A percentile compares a stretch with the other conserved stretches of the same genome.
Conservation (phyloP, 306 rosid species). For the Fagus sylvatica region DNA sequence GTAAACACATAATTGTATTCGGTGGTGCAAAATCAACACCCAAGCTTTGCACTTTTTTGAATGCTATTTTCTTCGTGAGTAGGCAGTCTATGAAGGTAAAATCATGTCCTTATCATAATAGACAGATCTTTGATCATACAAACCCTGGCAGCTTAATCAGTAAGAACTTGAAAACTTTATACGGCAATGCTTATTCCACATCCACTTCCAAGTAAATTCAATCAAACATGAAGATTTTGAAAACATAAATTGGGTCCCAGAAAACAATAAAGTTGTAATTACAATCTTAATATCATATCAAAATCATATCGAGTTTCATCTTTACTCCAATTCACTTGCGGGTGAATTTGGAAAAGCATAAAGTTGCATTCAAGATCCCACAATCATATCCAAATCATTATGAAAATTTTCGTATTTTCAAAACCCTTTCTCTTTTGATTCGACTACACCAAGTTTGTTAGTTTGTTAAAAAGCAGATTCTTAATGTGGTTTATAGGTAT, state of each 20-base stretch:
- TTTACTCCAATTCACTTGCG: not conserved
- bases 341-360: slow-evolving; percentile 3
- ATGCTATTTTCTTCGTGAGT: no score
- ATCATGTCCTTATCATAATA: no score
- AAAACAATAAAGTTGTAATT: not conserved
- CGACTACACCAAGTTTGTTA: slow-evolving; percentile 1
- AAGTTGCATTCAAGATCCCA: slow-evolving; percentile 6
- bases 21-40: no score
- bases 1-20: no score
- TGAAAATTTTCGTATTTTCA: not conserved
- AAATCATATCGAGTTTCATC: not conserved
- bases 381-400: slow-evolving; percentile 15
- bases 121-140: not conserved
- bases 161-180: not conserved
- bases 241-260: slow-evolving; percentile 6
- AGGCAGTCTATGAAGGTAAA: no score
- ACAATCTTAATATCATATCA: not conserved
- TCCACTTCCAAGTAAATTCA: not conserved
- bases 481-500: slow-evolving; percentile 1
- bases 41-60: no score
- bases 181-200: not conserved
- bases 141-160: not conserved
- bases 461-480: slow-evolving; percentile 15
- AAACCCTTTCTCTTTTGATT: slow-evolving; percentile 10
- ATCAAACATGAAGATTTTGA: not conserved